Evolutionary conservation across 2,329 filamentous ascomycete species (phyloP).

Genomic region (Penicillium hesseltinei): DNA sequence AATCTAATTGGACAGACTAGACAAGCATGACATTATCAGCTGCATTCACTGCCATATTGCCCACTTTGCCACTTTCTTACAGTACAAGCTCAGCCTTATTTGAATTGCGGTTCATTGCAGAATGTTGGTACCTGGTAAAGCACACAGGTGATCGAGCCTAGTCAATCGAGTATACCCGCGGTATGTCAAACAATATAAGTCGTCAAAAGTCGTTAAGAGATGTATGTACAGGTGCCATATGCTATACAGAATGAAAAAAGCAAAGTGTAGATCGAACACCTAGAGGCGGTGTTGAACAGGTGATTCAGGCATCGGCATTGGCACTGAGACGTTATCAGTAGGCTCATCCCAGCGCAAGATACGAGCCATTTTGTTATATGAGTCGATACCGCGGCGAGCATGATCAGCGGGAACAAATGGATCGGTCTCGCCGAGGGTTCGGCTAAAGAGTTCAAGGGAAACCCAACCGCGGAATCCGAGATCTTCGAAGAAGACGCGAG

Average conservation of each 20-base stretch:
- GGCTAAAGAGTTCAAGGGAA: conserved; percentile 26
- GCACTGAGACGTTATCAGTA: neutral
- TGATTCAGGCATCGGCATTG: conserved; percentile 7
- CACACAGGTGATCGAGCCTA: neutral
- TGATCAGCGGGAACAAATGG: conserved; percentile 25
- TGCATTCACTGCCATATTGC: neutral
- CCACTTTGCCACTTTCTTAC: neutral
- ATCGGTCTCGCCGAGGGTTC: conserved; percentile 24
- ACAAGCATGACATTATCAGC: neutral
- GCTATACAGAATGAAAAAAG: neutral
- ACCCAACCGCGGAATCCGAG: conserved; percentile 28
- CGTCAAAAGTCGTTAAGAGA: neutral
- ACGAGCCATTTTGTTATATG: conserved; percentile 23
- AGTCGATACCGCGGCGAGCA: conserved; percentile 26
- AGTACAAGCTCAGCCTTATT: neutral
- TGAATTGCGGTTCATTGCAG: neutral
- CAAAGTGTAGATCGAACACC: neutral
- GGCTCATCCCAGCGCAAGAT: conserved; percentile 20
- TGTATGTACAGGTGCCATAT: neutral
- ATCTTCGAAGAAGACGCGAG: conserved; percentile 33
- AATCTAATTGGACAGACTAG: neutral
- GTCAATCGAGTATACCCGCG: neutral
- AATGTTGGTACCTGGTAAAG: neutral
- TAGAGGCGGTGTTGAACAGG: conserved; percentile 25
- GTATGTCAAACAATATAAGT: neutral